phyloP scores from a whole-genome alignment of 2,329 filamentous ascomycete species.

The Paraphoma sp. region DNA sequence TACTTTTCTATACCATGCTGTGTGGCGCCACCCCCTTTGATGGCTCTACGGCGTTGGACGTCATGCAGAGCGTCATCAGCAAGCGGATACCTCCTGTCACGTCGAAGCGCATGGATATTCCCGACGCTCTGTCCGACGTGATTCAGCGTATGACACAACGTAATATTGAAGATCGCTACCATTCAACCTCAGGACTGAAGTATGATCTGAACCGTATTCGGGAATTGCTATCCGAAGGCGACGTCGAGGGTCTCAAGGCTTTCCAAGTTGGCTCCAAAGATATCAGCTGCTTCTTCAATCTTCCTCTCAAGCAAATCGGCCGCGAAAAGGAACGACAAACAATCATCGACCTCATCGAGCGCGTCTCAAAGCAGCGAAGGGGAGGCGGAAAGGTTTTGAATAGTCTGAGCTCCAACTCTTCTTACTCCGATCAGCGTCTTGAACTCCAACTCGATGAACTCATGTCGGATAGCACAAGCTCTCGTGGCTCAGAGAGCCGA shows the following conservation, averaged over 20 bases:
- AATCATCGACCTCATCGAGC: conserved; percentile 75
- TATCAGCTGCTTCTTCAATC: conserved; percentile 88
- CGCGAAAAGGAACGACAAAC: conserved; percentile 73
- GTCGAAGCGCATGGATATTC: conserved; percentile 79
- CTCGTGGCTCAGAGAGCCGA: conserved; percentile 59
- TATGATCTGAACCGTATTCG: conserved; percentile 79
- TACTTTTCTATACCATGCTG: conserved; percentile 78
- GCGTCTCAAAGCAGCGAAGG: conserved; percentile 71
- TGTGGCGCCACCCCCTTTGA: conserved; percentile 82
- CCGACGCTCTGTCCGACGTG: conserved; percentile 79
- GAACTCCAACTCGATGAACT: conserved; percentile 60
- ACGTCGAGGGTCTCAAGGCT: conserved; percentile 71
- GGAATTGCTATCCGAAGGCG: conserved; percentile 75
- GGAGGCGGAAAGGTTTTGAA: conserved; percentile 50
- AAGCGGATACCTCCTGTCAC: conserved; percentile 80
- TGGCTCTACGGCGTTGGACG: conserved; percentile 81
- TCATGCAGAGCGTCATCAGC: conserved; percentile 87
- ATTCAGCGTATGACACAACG: conserved; percentile 94
- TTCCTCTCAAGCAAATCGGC: conserved; percentile 83
- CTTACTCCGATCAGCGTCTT: conserved; percentile 58
- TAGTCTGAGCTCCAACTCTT: conserved; percentile 61
- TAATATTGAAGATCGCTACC: conserved; percentile 84
- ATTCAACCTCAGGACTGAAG: conserved; percentile 79
- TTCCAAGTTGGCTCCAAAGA: conserved; percentile 84
- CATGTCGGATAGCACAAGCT: conserved; percentile 58